Percentiles rank a stretch among this genome's conserved stretches.
Evolutionary conservation across 805 yeast species (phyloP).

Genomic region (Ogataea degrootiae): DNA sequence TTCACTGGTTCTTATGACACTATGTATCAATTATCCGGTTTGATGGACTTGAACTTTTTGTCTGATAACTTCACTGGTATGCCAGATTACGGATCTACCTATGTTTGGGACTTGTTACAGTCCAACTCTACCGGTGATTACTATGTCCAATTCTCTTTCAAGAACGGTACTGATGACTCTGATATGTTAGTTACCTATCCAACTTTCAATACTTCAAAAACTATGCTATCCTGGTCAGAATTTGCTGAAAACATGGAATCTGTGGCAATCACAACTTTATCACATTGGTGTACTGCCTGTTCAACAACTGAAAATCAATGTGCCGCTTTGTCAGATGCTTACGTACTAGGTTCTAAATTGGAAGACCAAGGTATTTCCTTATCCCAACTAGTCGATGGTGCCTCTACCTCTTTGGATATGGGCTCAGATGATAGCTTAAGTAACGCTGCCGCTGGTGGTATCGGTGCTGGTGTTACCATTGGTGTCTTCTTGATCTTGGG

Average conservation of each 20-base stretch:
- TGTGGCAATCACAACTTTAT: slow-evolving; percentile 25
- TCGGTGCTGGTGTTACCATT: slow-evolving; percentile 50
- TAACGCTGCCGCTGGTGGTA: slow-evolving; percentile 45
- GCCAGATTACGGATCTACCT: slow-evolving; percentile 42
- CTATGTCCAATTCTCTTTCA: slow-evolving; percentile 41
- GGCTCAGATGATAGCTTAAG: slow-evolving; percentile 19
- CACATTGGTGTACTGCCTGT: slow-evolving; percentile 39
- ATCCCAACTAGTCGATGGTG: slow-evolving; percentile 25
- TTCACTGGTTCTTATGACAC: slow-evolving; percentile 42
- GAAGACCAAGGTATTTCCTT: slow-evolving; percentile 28
- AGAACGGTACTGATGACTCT: slow-evolving; percentile 39
- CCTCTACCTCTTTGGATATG: slow-evolving; percentile 21
- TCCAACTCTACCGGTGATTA: slow-evolving; percentile 21
- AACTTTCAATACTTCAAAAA: slow-evolving; percentile 31
- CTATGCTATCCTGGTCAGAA: slow-evolving; percentile 32
- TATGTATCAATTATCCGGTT: slow-evolving; percentile 37
- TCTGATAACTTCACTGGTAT: slow-evolving; percentile 39
- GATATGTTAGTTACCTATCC: slow-evolving; percentile 33
- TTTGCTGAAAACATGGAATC: slow-evolving; percentile 27
- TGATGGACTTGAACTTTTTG: slow-evolving; percentile 30
- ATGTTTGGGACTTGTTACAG: slow-evolving; percentile 39
- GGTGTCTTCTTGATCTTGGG: slow-evolving; percentile 36
- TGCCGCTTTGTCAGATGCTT: slow-evolving; percentile 28
- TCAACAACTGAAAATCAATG: slow-evolving; percentile 31
- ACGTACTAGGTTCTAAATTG: slow-evolving; percentile 27